Evolutionary conservation across 352 stramenopile genomes (phyloP).

Genomic region (Globisporangium emineosum): DNA sequence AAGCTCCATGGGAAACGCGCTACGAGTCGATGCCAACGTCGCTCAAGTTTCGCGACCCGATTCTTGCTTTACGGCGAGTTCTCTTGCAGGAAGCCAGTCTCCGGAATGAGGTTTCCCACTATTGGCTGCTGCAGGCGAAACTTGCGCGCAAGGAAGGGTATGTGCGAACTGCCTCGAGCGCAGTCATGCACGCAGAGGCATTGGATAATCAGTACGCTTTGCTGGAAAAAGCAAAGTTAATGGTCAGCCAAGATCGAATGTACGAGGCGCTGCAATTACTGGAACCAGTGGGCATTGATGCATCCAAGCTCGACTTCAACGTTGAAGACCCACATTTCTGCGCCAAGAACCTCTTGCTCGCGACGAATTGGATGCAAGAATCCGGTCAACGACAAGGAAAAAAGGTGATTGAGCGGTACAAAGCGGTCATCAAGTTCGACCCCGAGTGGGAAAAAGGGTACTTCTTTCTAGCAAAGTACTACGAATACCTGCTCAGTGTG

Average conservation of each 20-base stretch:
- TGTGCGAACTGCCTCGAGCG: conserved; percentile 73
- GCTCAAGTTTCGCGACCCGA: conserved; percentile 79
- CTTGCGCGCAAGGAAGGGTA: conserved; percentile 82
- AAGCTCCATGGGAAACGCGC: conserved; percentile 66
- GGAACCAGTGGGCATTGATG: conserved; percentile 77
- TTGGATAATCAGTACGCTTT: conserved; percentile 70
- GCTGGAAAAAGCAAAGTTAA: conserved; percentile 78
- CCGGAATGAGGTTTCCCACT: conserved; percentile 62
- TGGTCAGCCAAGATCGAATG: conserved; percentile 80
- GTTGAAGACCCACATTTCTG: conserved; percentile 70
- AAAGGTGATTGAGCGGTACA: conserved; percentile 93
- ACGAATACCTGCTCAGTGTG: conserved; percentile 86
- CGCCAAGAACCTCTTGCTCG: conserved; percentile 89
- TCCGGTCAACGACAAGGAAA: conserved; percentile 91
- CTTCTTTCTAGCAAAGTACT: conserved; percentile 90
- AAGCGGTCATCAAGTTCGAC: conserved; percentile 92
- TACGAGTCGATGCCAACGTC: conserved; percentile 73
- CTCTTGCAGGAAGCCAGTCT: conserved; percentile 71
- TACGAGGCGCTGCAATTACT: conserved; percentile 84
- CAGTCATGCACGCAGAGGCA: conserved; percentile 82
- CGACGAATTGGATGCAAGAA: conserved; percentile 96
- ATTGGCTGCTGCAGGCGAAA: conserved; percentile 84
- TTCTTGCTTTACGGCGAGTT: conserved; percentile 77
- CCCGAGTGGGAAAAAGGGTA: conserved; percentile 94
- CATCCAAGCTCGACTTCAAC: conserved; percentile 67